Conservation (phyloP, 2,329 filamentous ascomycete species). For the Neofusicoccum sp. region DNA sequence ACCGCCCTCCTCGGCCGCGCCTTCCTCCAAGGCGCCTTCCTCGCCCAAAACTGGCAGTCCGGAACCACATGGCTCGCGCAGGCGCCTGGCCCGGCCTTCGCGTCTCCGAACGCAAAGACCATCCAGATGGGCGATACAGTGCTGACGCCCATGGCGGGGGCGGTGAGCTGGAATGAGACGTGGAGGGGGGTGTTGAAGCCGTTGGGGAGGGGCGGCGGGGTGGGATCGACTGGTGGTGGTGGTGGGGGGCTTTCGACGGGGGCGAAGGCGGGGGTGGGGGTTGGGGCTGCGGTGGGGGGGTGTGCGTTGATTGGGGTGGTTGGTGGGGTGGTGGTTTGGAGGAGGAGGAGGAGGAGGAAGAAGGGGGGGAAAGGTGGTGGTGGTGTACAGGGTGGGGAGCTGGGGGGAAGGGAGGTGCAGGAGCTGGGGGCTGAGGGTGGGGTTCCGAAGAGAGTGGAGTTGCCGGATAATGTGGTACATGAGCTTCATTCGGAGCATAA, state of each 20-base stretch:
- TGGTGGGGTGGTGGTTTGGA: not conserved
- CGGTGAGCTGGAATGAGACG: not conserved
- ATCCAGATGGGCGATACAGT: not conserved
- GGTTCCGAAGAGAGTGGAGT: no score
- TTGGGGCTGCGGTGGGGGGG: not conserved
- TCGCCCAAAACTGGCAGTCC: conserved; percentile 28
- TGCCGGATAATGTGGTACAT: no score
- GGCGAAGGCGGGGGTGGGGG: not conserved
- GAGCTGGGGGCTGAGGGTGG: not conserved
- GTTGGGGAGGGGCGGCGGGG: not conserved
- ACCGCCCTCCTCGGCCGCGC: conserved; percentile 44
- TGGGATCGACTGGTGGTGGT: not conserved
- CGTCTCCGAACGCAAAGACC: not conserved
- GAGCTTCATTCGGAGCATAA: no score
- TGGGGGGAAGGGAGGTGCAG: not conserved
- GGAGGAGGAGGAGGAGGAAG: not conserved
- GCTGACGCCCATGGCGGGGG: not conserved
- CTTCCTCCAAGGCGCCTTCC: conserved; percentile 52
- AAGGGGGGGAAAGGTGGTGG: not conserved
- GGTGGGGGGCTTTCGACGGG: not conserved
- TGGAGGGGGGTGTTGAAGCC: not conserved
- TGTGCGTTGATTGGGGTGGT: not conserved
- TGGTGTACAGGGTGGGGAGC: not conserved
- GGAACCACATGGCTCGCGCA: not conserved
- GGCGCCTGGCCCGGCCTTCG: not conserved